These are phyloP conservation scores for Linderniella brevidens DNA, from an alignment of 257 asterid genomes.

Conservation along the genomic window DNA sequence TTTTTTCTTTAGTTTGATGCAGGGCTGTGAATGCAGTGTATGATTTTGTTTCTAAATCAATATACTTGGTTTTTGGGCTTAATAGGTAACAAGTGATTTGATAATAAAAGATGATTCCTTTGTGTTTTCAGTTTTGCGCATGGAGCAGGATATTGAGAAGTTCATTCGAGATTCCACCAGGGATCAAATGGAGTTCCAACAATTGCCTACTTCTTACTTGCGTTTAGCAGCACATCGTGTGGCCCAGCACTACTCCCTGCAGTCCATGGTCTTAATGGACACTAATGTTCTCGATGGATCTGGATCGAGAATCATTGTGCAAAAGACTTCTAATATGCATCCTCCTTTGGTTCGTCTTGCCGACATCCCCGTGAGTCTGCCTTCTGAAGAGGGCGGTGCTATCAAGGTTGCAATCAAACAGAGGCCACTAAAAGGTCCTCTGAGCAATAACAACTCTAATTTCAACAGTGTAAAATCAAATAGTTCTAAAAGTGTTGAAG, in stretches of 20 bases:
- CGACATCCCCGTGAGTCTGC: conserved; percentile 47
- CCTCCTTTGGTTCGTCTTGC: conserved; percentile 74
- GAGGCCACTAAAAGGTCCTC: conserved; percentile 85
- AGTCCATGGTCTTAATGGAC: conserved; percentile 90
- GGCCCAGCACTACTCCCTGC: conserved; percentile 95
- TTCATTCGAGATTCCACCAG: conserved; percentile 72
- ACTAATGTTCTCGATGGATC: conserved; percentile 81
- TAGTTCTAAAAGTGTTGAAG: conserved; percentile 85
- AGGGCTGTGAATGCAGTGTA: too few relatives aligned
- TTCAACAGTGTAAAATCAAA: conserved; percentile 36
- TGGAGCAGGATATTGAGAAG: conserved; percentile 96
- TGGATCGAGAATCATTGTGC: conserved; percentile 80
- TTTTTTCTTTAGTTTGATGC: too few relatives aligned
- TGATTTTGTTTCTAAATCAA: too few relatives aligned
- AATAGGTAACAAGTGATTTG: too few relatives aligned
- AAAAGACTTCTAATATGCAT: conserved; percentile 45
- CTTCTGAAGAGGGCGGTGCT: conserved; percentile 35
- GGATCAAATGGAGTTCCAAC: conserved; percentile 92
- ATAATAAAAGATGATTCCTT: conserved; percentile 1
- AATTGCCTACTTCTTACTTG: conserved; percentile 90
- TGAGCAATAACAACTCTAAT: conserved; percentile 18
- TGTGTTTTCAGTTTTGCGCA: conserved; percentile 52
- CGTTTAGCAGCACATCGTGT: conserved; percentile 99
- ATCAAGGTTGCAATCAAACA: conserved; percentile 72
- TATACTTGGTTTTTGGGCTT: background rate